Percentiles rank a stretch among this genome's conserved stretches.
Conservation (phyloP, 306 rosid genomes). For the Fragaria iinumae region DNA sequence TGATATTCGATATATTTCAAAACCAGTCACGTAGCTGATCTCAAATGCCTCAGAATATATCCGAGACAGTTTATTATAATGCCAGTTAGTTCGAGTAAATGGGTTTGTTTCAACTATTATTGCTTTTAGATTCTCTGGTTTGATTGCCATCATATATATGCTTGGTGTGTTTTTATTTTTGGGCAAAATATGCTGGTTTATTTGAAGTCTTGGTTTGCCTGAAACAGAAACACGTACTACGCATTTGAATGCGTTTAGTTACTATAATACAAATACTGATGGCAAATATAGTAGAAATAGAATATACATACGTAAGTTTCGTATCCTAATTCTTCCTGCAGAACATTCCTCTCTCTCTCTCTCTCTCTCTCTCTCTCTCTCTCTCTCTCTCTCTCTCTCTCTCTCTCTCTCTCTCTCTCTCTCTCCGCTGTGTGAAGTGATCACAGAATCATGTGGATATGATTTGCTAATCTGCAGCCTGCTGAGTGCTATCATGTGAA, state of each 20-base stretch:
- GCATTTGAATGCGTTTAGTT: background rate
- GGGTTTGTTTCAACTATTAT: background rate
- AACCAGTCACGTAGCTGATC: background rate
- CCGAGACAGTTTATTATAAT: background rate
- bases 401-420: background rate
- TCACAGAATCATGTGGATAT: conserved; percentile 5
- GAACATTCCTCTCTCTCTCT: background rate
- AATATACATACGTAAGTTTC: conserved; percentile 14
- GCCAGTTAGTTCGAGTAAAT: background rate
- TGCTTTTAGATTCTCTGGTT: background rate
- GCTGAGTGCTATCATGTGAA: background rate
- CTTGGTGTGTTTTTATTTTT: background rate
- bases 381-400: background rate
- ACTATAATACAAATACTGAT: background rate
- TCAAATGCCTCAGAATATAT: background rate
- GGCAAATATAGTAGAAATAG: background rate
- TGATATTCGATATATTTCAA: background rate
- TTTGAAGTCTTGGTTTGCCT: background rate
- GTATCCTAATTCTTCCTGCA: conserved; percentile 5
- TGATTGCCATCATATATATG: background rate
- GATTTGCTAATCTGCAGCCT: background rate
- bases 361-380: background rate
- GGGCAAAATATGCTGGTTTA: background rate
- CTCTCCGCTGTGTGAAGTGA: background rate
- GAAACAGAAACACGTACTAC: background rate